A percentile compares a stretch with the other conserved stretches of the same genome.
phyloP scores from a whole-genome alignment of 225 moss, liverwort and hornwort genomes.

The Anthoceros angustus region DNA sequence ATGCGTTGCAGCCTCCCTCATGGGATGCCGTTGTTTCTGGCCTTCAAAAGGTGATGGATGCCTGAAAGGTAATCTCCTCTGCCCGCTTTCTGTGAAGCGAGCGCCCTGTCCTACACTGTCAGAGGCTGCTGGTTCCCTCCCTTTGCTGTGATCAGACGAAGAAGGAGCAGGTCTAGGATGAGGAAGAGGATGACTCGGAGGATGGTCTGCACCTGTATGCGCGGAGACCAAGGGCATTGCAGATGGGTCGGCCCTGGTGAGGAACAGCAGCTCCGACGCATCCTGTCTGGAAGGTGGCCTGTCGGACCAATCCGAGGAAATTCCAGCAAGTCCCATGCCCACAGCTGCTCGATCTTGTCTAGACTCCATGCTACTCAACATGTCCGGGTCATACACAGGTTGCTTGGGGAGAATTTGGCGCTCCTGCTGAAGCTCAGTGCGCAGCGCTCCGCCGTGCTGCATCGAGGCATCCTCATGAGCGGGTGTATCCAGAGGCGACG shows the following conservation, averaged over 20 bases:
- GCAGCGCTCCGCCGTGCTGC: background rate
- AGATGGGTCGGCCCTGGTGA: background rate
- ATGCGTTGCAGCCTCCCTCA: background rate
- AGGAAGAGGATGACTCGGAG: background rate
- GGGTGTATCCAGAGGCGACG: too few relatives aligned
- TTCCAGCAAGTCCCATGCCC: background rate
- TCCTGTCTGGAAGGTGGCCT: constrained; percentile 1
- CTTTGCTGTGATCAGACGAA: background rate
- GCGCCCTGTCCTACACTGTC: background rate
- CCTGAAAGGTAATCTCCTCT: background rate
- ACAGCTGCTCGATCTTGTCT: background rate
- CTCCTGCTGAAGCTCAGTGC: background rate
- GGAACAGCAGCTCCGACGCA: background rate
- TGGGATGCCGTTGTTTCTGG: background rate
- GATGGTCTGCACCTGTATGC: background rate
- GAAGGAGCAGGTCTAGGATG: background rate
- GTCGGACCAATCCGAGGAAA: background rate
- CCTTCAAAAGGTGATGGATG: background rate
- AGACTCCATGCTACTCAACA: background rate
- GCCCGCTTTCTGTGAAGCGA: background rate
- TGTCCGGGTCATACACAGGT: constrained; percentile 1
- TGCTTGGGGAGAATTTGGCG: background rate
- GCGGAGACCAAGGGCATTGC: background rate
- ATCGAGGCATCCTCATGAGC: too few relatives aligned
- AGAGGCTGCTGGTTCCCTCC: background rate